Base-by-base conservation (phyloP, 2,329 filamentous ascomycete genomes). In the Zasmidium cellare region DNA sequence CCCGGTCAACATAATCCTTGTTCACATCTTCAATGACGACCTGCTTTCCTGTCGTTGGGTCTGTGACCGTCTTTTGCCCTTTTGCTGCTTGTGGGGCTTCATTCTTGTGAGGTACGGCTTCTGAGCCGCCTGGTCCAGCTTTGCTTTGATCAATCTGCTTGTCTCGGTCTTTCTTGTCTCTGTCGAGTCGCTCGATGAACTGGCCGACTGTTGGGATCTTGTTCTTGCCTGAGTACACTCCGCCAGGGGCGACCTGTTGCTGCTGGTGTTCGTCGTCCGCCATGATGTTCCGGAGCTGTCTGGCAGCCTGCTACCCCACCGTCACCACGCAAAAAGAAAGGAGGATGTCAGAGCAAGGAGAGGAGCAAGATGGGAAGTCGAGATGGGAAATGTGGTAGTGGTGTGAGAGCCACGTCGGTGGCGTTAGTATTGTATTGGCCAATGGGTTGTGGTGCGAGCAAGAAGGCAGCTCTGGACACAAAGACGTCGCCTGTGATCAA, bases 131-230 rank as follows among this genome's bases (percentile, higher is more conserved):
- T 62, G 65, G 47, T 56, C 74, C 78, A 19, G 25, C 57, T 44
- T 57, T 49, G 38, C 57, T 49, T 50, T 76, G 75, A 47, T 96
- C 89, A 60, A 96, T 86, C 62, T 83, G 77, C 56, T 82, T 81
- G 74, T 96, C 90, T 65, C 91, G 84, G 9, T 87, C 78, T 67
- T 83, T 86, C 78, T 96, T 96, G 65, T 96, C 87, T 53, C 76
- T 79, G 73, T 96, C 92, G 35, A 97, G 81, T 63, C 84, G 84
- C 53, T 90, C 83, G 65, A 96, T 82, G 65, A 96, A 96, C 73
- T 93, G 84, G 71, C 88, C 87, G 65, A 97, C 89, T 56, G 91
- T 96, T 6, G 93, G 93, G 53, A 97, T 86, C 22, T 90, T 89
- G 73, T 96, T 96, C 58, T 75, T 76, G 52, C 88, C 91, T 25